Conservation (phyloP, 176 grass and related monocot species). For the Raddia guianensis region DNA sequence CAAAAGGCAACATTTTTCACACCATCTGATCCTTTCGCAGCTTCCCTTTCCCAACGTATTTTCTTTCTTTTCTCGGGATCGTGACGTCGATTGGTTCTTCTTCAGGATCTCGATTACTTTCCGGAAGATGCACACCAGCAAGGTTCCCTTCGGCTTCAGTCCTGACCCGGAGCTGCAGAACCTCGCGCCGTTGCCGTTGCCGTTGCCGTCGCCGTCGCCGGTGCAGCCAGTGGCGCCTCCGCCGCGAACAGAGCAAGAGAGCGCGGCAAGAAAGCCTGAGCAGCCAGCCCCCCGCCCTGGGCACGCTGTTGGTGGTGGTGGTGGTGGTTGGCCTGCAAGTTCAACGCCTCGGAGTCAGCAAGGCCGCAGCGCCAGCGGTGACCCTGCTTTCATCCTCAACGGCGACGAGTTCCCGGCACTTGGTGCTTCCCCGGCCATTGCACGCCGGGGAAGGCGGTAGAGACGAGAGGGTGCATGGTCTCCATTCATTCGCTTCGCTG, state of each 20-base stretch:
- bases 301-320: no score
- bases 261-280: not conserved
- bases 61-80: no score
- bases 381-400: not conserved
- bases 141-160: constrained; percentile 41
- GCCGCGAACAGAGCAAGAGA: not conserved
- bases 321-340: no score
- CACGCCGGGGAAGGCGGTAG: constrained; percentile 13
- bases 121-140: constrained; percentile 57
- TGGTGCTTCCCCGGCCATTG: constrained; percentile 1
- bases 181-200: not conserved
- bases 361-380: no score
- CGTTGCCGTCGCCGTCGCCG: not conserved
- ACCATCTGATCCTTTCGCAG: not conserved
- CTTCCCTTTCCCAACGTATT: no score
- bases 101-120: constrained; percentile 74
- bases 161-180: constrained; percentile 42
- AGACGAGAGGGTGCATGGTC: no score
- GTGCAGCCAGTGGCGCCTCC: not conserved
- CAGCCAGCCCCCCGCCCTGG: not conserved
- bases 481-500: not conserved
- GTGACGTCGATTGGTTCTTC: no score
- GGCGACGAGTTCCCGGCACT: constrained; percentile 34
- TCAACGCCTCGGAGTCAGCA: no score
- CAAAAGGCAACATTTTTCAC: constrained; percentile 5